Evolutionary conservation across 2,329 filamentous ascomycete genomes (phyloP), one percentile per base, ranked within the genome.

Genomic region (Penicillium griseofulvum): DNA sequence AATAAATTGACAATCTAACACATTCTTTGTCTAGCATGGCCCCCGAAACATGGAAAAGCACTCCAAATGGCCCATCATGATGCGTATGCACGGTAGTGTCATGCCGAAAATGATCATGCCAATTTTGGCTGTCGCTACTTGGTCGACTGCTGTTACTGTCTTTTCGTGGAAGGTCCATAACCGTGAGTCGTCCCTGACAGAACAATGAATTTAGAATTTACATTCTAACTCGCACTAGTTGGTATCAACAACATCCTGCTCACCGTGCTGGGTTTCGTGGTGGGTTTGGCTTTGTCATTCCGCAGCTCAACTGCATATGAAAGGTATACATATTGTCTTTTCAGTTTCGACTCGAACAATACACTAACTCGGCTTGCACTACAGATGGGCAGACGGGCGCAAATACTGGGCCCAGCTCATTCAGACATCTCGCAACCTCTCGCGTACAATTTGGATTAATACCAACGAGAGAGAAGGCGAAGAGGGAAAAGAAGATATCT

Each of bases 401-500:
- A 84, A 83, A 63, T 83, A 80, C 64, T 87, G 85, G 84, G 78
- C 84, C 1, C 76, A 82, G 53, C 68, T 87, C 44, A 78, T 79
- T 38, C 76, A 85, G 28, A 76, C 79, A 4, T 79, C 80, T 14
- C 81, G 84, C 52, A 85, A 82, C 54, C 69, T 86, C 46, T 79
- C 83, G 4, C 85, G 92, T 22, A 80, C 89, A 10, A 89, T 94
- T 68, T 97, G 92, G 92, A 81, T 96, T 31, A 89, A 96, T 65
- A 80, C 83, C 8, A 66, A 74, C 4, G 88, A 89, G 68, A 78
- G 87, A 16, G 77, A 82, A 62, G 78, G 80, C 29, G 77, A 83
- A 43, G 52, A 78, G 2, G 80, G 80, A 19, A 90, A 90, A 65
- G 80, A 87, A 41, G 86, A 88, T 61, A 66, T 91, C 1, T 78